Evolutionary conservation across 352 stramenopile genomes (phyloP).

Genomic region (Phytophthora pluvialis): DNA sequence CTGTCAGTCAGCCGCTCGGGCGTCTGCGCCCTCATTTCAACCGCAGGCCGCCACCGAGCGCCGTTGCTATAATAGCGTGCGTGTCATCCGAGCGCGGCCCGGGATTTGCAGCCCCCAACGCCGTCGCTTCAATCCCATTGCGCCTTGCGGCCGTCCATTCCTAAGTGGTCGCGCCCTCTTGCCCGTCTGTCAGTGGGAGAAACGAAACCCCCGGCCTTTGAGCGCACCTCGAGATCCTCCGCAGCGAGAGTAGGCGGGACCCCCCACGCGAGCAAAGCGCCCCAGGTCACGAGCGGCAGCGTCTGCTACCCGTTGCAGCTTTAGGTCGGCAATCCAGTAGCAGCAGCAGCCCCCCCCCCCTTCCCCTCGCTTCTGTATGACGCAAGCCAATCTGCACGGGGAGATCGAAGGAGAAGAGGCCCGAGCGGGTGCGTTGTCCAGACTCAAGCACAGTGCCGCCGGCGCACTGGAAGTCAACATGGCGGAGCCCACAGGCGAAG

Average conservation of each 20-base stretch:
- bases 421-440: conserved; percentile 15
- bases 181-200: conserved; percentile 24
- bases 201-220: conserved; percentile 36
- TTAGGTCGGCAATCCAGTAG: background rate
- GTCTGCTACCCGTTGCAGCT: conserved; percentile 1
- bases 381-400: conserved; percentile 29
- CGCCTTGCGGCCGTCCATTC: conserved; percentile 13
- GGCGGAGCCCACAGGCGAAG: conserved; percentile 31
- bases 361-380: conserved; percentile 31
- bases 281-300: background rate
- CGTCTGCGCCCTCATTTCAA: background rate
- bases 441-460: conserved; percentile 28
- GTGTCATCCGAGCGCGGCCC: background rate
- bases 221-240: conserved; percentile 34
- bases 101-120: conserved; percentile 22
- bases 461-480: conserved; percentile 31
- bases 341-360: background rate
- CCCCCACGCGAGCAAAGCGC: conserved; percentile 3
- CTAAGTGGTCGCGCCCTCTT: conserved; percentile 21
- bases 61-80: background rate
- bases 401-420: conserved; percentile 20
- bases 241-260: conserved; percentile 17
- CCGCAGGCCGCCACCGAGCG: background rate
- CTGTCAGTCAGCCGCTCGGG: background rate
- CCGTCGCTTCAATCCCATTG: conserved; percentile 8